Evolutionary conservation across 345 rosid species (phyloP), one percentile per base, ranked within the genome.

Genomic region (Erodium maritimum): DNA sequence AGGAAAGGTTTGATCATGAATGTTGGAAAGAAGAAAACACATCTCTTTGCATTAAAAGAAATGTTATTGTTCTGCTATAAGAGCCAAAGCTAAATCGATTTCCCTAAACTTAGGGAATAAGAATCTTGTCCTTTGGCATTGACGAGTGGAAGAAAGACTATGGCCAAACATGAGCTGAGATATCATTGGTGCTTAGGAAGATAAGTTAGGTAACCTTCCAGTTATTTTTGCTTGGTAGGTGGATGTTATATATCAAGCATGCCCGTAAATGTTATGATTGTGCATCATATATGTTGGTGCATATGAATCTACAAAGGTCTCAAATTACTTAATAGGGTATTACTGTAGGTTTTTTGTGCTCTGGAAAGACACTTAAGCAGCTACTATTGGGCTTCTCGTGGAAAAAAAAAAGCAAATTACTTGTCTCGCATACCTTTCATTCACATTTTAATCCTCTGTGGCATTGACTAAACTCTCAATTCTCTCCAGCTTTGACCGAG

Each of bases 401-500:
- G n/a, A n/a, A n/a, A n/a, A n/a, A 5, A 45, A 56, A 23, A 17
- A 56, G 9, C 46, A 20, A 1, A 17, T 45, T 23, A 56, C n/a
- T n/a, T n/a, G n/a, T n/a, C n/a, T 45, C 25, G 5, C 18, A n/a
- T 17, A 24, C 21, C 17, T 13, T 58, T 19, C 34, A 22, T 23
- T 58, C 23, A 2, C 23, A n/a, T n/a, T 6, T 2, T 29, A 54
- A 46, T 25, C 11, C 11, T 16, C 21, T 25, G 21, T 57, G 24
- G 4, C 14, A 45, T 53, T 59, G 8, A 22, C 5, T 34, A 50
- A 17, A 0, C 21, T 18, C 29, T 57, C 0, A 19, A 25, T 70
- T 59, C 50, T 60, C 23, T 60, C 50, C 79, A 88, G 96, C 61
- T 88, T 88, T 77, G 96, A 88, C 25, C 88, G 94, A 55, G 96